Evolutionary conservation across 306 rosid genomes (phyloP), one percentile per base, ranked within the genome.

Genomic region (Betula pendula): DNA sequence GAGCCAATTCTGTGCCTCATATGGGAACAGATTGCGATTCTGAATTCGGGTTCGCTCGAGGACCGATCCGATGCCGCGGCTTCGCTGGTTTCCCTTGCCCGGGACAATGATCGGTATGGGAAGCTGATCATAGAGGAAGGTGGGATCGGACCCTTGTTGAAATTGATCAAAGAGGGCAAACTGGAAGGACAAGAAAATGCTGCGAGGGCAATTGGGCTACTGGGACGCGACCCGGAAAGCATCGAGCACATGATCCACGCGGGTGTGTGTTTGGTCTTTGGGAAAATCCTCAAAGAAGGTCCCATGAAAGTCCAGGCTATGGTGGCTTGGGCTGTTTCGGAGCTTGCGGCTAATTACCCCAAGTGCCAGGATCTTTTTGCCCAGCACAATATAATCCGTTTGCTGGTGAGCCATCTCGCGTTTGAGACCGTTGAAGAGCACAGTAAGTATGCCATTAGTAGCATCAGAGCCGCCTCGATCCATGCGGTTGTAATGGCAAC

Each of bases 361-460:
- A 88, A 85, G 67, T 95, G 90, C 53, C 98, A 95, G 80, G 98
- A 95, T 81, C 85, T 89, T 35, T 95, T 95, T 67, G 92, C 88
- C 3, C 98, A 95, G 84, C 86, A 92, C 68, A 89, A 95, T n/a
- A 90, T 89, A 10, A 88, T 89, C 8, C 81, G 96, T 2, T 71
- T 93, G 47, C 97, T 95, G 6, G 97, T 95, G 12, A 74, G 93
- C 56, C 98, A 95, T 68, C 96, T 95, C 22, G 98, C 97, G 0
- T 95, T 95, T 25, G 98, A 92, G 55, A 92, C 97, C 0, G 89
- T 92, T 35, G 90, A 92, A 20, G 98, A 95, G 74, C 98, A 95
- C 58, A 92, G 96, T 38, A 95, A 90, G 88, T 95, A 95, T 44
- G 84, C 84, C 1, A 84, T 95, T 76, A 77, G 86, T 19, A 80